Conservation (phyloP, 768 basidiomycete genomes). For the Pleurotus salmoneostramineus region DNA sequence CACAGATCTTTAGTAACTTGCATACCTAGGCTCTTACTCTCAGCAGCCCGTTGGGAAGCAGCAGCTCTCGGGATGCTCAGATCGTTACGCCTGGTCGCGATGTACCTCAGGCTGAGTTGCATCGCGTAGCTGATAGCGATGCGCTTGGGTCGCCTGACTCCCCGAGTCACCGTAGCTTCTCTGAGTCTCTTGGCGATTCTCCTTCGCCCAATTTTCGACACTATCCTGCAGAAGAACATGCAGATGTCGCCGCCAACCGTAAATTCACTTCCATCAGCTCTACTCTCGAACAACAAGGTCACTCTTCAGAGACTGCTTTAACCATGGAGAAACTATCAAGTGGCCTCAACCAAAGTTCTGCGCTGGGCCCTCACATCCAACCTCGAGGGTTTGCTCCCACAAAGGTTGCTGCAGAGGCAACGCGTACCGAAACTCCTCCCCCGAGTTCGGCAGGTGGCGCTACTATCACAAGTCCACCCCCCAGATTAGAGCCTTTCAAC, state of each 20-base stretch:
- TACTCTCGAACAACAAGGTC: not conserved
- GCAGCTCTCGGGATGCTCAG: not conserved
- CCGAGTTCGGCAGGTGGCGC: not conserved
- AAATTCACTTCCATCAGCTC: not conserved
- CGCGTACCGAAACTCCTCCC: not conserved
- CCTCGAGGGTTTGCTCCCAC: not conserved
- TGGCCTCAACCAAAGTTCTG: not conserved
- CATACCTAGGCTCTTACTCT: not conserved
- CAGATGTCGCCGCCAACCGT: not conserved
- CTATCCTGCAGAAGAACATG: not conserved
- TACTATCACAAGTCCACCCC: not conserved
- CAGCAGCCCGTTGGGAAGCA: not conserved
- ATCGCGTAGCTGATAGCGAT: too few relatives aligned
- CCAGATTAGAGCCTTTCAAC: conserved; percentile 26
- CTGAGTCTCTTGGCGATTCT: not conserved
- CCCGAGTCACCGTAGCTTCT: not conserved
- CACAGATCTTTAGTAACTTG: not conserved
- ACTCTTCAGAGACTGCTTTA: not conserved
- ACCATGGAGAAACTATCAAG: conserved; percentile 1
- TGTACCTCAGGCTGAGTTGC: too few relatives aligned
- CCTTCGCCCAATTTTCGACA: not conserved
- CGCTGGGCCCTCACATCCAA: not conserved
- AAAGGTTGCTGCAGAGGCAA: not conserved
- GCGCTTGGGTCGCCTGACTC: not conserved
- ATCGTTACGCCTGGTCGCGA: not conserved